Evolutionary conservation across 345 rosid species (phyloP).

Genomic region (Carallia brachiata): DNA sequence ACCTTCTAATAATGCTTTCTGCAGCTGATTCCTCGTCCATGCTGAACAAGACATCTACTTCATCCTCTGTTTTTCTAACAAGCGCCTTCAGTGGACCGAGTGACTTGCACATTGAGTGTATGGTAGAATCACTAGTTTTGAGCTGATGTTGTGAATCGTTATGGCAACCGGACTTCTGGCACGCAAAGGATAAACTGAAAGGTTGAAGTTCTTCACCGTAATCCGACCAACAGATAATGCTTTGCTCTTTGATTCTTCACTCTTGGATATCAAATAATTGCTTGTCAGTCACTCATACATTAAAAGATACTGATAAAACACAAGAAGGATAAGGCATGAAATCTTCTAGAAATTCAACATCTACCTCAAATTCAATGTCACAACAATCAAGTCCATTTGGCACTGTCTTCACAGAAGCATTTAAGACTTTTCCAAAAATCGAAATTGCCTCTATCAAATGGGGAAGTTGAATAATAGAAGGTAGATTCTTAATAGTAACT

Average conservation of each 20-base stretch:
- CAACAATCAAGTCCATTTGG: slow-evolving; percentile 26
- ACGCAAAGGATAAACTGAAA: slow-evolving; percentile 15
- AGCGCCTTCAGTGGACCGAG: slow-evolving; percentile 30
- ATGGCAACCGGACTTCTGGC: slow-evolving; percentile 5
- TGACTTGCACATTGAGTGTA: slow-evolving; percentile 18
- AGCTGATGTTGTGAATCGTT: slow-evolving; percentile 25
- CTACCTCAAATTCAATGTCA: slow-evolving; percentile 31
- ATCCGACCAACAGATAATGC: slow-evolving; percentile 23
- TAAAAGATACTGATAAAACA: neutral
- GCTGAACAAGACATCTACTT: slow-evolving; percentile 15
- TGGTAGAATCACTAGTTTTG: slow-evolving; percentile 26
- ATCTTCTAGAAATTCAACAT: neutral
- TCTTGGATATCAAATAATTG: slow-evolving; percentile 8
- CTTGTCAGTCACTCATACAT: too few species aligned
- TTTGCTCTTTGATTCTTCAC: slow-evolving; percentile 14
- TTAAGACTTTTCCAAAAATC: slow-evolving; percentile 19
- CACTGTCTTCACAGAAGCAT: slow-evolving; percentile 17
- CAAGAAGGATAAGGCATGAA: neutral
- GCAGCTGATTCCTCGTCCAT: slow-evolving; percentile 14
- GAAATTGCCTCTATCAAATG: slow-evolving; percentile 18
- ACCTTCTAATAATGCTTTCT: slow-evolving; percentile 9
- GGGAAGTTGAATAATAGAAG: slow-evolving; percentile 12
- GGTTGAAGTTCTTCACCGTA: slow-evolving; percentile 13
- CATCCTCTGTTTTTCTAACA: slow-evolving; percentile 11
- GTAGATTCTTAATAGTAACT: slow-evolving; percentile 23